Evolutionary conservation across 768 basidiomycete species (phyloP), one percentile per base, ranked within the genome.

Genomic region (Tricholoma matsutake): DNA sequence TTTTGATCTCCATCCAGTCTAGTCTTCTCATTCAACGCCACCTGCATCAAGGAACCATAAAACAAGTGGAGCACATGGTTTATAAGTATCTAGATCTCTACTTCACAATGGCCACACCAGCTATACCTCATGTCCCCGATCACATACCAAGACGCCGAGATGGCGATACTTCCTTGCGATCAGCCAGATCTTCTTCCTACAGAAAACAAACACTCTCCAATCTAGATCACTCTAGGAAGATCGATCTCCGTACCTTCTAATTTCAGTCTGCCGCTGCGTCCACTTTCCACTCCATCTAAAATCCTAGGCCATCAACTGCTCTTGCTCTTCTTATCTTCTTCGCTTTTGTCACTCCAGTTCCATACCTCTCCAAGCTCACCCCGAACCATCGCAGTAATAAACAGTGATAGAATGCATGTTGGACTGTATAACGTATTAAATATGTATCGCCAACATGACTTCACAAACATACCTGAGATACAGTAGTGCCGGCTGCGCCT

Each of bases 401-500:
- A 61, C 66, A 94, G 88, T 7, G 90, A 84, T 55, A 87, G 61
- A 7, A 94, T 87, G 72, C 92, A 91, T 1, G 86, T 87, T 31
- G 92, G 92, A 69, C 89, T 91, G 25, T 56, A 62, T 11, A 34
- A 45, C 53, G 16, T 20, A 10, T 66, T 51, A 57, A 35, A 56
- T 37, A 14, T 13, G 16, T 25, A 31, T 39, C 25, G 9, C 34
- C 43, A 9, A 41, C 62, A 25, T 22, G 25, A 34, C 37, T 20
- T 39, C 59, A 43, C 13, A 31, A 16, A 60, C 83, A 68, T 66
- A 90, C 91, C 89, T 91, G 63, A 99, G 82, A 74, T 98, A 99
- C 49, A 99, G 77, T 58, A 99, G 75, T 1, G 96, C 96, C 1
- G 96, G 96, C 67, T 99, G 96, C 3, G 92, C 94, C 6, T 79